Percentiles rank a stretch among this genome's conserved stretches.
Evolutionary conservation across 805 yeast species (phyloP).

Genomic region (Sugiyamaella smithiae): DNA sequence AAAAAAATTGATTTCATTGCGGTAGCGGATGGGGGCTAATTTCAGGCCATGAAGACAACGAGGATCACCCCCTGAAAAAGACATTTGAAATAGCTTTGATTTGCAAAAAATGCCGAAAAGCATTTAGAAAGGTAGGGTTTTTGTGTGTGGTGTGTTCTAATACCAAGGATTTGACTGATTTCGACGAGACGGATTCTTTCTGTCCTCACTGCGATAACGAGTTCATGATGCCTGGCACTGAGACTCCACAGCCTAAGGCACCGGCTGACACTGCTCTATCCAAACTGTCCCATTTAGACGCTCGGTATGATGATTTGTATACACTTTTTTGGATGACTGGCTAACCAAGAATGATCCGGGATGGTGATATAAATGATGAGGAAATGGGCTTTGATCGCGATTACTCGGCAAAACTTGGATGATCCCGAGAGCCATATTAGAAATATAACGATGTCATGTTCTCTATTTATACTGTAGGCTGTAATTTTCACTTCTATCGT

Average conservation of each 20-base stretch:
- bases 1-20: too few relatives aligned
- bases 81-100: constrained; percentile 33
- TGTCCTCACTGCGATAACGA: constrained; percentile 37
- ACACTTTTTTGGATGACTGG: constrained; percentile 7
- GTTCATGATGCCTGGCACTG: constrained; percentile 29
- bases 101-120: constrained; percentile 35
- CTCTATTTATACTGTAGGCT: too few relatives aligned
- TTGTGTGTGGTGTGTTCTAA: neutral
- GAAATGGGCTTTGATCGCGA: constrained; percentile 28
- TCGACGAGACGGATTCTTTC: constrained; percentile 35
- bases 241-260: constrained; percentile 6
- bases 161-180: constrained; percentile 30
- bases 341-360: constrained; percentile 31
- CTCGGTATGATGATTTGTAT: constrained; percentile 15
- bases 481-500: too few relatives aligned
- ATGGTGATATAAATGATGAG: constrained; percentile 30
- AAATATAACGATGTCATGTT: too few relatives aligned
- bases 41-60: constrained; percentile 30
- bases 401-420: constrained; percentile 25
- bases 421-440: too few relatives aligned
- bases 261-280: constrained; percentile 17
- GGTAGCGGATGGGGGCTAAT: neutral
- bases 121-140: constrained; percentile 30
- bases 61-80: constrained; percentile 31
- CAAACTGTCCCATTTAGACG: constrained; percentile 20